Evolutionary conservation across 1,284 basidiomycete genomes (phyloP).

Genomic region (Taiwanofungus camphoratus): DNA sequence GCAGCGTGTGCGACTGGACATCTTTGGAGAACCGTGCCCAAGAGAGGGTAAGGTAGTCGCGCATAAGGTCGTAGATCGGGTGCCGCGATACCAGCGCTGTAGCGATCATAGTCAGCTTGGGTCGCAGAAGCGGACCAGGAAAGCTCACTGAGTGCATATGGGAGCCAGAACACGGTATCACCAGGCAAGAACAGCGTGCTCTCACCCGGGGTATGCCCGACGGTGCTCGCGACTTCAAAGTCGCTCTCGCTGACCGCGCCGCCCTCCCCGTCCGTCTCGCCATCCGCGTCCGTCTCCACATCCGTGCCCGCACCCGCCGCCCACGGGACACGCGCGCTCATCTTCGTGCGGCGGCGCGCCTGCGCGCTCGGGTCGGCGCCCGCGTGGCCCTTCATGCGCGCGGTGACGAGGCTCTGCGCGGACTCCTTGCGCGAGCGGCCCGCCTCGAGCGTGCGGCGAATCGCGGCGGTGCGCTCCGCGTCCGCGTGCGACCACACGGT

Average conservation of each 20-base stretch:
- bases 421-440: constrained; percentile 73
- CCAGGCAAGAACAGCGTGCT: constrained; percentile 82
- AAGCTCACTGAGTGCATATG: constrained; percentile 79
- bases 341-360: constrained; percentile 49
- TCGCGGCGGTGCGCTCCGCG: constrained; percentile 74
- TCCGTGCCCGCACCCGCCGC: constrained; percentile 31
- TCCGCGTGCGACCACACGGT: constrained; percentile 95
- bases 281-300: constrained; percentile 68
- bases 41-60: constrained; percentile 86
- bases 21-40: constrained; percentile 94
- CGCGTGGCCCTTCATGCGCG: constrained; percentile 55
- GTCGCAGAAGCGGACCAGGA: constrained; percentile 10
- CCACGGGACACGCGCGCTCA: constrained; percentile 65
- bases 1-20: constrained; percentile 80
- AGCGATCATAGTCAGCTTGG: background rate
- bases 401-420: constrained; percentile 61
- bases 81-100: constrained; percentile 82
- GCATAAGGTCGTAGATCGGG: constrained; percentile 90
- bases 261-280: constrained; percentile 48
- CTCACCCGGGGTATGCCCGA: constrained; percentile 75
- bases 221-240: constrained; percentile 70
- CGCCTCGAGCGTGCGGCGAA: constrained; percentile 76
- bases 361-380: constrained; percentile 48
- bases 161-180: constrained; percentile 90
- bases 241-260: constrained; percentile 79